Conservation (phyloP, 352 stramenopile genomes). For the Globisporangium acanthophoron region DNA sequence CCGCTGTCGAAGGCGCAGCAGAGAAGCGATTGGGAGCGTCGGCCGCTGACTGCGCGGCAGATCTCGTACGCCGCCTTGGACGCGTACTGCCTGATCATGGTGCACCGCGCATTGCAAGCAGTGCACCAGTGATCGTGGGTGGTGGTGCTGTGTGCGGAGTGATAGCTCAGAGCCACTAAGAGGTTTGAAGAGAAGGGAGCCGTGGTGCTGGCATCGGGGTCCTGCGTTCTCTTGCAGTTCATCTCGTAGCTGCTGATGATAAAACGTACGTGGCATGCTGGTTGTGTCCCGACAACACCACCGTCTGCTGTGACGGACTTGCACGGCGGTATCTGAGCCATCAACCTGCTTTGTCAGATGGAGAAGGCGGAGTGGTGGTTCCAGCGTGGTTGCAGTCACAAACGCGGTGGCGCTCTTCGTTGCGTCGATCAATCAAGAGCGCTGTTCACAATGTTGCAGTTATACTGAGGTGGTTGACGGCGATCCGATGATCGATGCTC, state of each 20-base stretch:
- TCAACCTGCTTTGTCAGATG: not conserved
- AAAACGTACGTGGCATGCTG: not conserved
- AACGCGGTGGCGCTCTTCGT: not conserved
- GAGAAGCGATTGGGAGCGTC: constrained; percentile 69
- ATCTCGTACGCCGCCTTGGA: constrained; percentile 70
- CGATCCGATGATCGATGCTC: no score
- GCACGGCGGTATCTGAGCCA: not conserved
- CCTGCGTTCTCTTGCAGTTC: not conserved
- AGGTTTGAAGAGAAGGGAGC: no score
- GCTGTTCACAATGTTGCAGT: no score
- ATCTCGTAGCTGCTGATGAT: not conserved
- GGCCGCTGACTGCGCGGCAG: constrained; percentile 51
- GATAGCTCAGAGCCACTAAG: no score
- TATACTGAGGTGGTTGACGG: no score
- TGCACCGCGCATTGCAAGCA: constrained; percentile 24
- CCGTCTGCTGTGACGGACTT: not conserved
- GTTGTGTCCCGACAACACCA: not conserved
- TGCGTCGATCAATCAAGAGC: not conserved
- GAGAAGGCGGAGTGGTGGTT: constrained; percentile 2
- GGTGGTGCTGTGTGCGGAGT: no score
- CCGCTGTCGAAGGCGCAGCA: constrained; percentile 69
- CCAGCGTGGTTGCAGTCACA: not conserved
- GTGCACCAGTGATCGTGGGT: not conserved
- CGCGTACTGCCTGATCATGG: constrained; percentile 77
- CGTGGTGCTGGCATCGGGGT: no score